Conservation (phyloP, 169 alveolate genomes). For the Miamiensis avidus region DNA sequence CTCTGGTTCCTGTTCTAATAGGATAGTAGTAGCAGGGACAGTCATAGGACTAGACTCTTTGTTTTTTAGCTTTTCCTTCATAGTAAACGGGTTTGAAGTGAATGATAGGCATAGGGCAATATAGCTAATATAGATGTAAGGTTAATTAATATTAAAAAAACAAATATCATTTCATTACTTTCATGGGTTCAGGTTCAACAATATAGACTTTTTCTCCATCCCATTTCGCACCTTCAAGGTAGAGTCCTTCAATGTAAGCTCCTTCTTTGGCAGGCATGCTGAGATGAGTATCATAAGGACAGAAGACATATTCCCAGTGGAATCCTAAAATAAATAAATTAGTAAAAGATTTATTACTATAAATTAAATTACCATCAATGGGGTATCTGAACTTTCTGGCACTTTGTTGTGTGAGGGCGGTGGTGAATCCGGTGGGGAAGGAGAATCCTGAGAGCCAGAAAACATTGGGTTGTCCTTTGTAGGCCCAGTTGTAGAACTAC, state of each 20-base stretch:
- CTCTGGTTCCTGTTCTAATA: constrained; percentile 73
- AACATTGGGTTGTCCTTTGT: constrained; percentile 82
- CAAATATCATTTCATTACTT: constrained; percentile 1
- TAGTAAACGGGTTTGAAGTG: constrained; percentile 89
- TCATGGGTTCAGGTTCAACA: constrained; percentile 92
- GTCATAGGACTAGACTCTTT: constrained; percentile 60
- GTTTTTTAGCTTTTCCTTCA: constrained; percentile 72
- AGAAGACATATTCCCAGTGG: constrained; percentile 26
- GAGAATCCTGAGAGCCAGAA: constrained; percentile 94
- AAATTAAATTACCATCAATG: constrained; percentile 70
- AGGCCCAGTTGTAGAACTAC: constrained; percentile 90
- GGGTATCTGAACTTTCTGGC: constrained; percentile 84
- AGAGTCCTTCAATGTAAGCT: constrained; percentile 86
- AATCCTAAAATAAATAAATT: constrained; percentile 7
- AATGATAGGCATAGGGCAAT: constrained; percentile 88
- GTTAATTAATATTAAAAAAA: too few relatives aligned
- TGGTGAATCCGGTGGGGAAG: constrained; percentile 93
- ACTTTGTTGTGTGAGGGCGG: constrained; percentile 90
- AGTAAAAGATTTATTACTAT: constrained; percentile 68
- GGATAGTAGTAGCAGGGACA: constrained; percentile 93
- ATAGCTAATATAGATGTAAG: constrained; percentile 30
- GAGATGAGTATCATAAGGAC: constrained; percentile 73
- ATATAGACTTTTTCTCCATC: constrained; percentile 84
- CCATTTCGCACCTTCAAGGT: constrained; percentile 96
- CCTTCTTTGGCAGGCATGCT: constrained; percentile 90